Evolutionary conservation across 108 stramenopile species (phyloP), one percentile per base, ranked within the genome.

Genomic region (Cyclotella cryptica): DNA sequence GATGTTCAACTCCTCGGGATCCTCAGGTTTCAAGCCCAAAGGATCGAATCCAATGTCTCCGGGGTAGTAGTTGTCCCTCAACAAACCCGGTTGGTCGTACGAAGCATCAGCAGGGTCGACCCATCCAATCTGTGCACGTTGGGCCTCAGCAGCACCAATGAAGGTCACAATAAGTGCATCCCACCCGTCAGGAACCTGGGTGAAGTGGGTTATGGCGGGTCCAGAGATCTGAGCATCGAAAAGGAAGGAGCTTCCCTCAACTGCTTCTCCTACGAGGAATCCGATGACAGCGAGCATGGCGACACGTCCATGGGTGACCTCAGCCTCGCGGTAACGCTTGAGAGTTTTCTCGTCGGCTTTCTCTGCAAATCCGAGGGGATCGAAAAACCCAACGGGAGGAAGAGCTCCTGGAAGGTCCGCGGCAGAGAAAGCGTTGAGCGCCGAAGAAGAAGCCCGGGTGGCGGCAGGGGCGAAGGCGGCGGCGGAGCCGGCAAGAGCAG

Each of bases 311-410:
- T 93, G 92, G 22, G 87, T 87, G 21, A 90, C 69, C 66, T 93
- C 93, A n/a, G 93, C 93, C 78, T 96, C 95, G 60, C 92, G 91
- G 89, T 88, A 96, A 77, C 90, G 87, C 79, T 89, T 89, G 43
- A 90, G 46, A 60, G 84, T 86, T 58, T 73, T 69, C 35, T 78
- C 85, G 57, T 88, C 89, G 29, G 89, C 89, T 75, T 88, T 89
- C 21, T 75, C 88, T 83, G 86, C 81, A 54, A 87, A 75, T 11
- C 76, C 77, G 24, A 83, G 80, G 15, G 86, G 84, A 41, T 87
- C 75, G 52, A 77, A 77, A 52, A 69, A 39, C 43, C 60, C 75
- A 40, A 65, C 57, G 54, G 75, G 75, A 39, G 29, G 47, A 22
- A 24, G 42, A 45, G 66, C n/a, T n/a, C n/a, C n/a, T n/a, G n/a